Evolutionary conservation across 352 stramenopile genomes (phyloP), one percentile per base, ranked within the genome.

Genomic region (Globisporangium rhizosaccharum): DNA sequence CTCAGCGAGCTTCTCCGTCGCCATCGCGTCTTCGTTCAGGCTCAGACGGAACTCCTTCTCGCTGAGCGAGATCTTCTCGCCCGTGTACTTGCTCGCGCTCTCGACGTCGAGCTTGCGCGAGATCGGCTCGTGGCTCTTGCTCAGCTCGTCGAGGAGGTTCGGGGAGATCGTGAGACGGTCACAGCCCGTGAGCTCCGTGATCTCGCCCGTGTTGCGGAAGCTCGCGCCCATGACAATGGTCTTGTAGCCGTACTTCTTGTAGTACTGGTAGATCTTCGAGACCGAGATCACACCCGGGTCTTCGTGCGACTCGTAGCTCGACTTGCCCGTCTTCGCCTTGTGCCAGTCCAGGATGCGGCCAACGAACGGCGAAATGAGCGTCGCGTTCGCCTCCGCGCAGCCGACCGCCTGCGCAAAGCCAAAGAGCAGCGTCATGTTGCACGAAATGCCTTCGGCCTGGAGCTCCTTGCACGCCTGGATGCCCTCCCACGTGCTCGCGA

Each of bases 381-480:
- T 98, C 8, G 96, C 96, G 7, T 88, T 84, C 17, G 94, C 94
- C 76, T 99, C 94, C 6, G 97, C 97, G 67, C 92, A 80, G 73
- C 95, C 71, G 42, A 97, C 96, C 11, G 96, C 97, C 83, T 99
- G 97, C 46, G 95, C 78, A 56, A 99, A 97, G 53, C 89, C 95
- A 76, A 99, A 99, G 42, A 99, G 78, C 49, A 99, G 79, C 30
- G 97, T 99, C 75, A 99, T 96, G 80, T 99, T 99, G 75, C 96
- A 99, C 61, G 90, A 88, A 67, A 99, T 99, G 51, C 96, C 96
- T 66, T 99, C 96, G 64, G 90, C 63, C 78, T 99, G 91, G 51
- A 99, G 79, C 44, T 97, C 70, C 70, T 97, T 94, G 56, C 94
- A 97, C 10, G 97, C 96, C 76, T 98, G 86, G 71, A 99, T 98